Conservation (phyloP, 257 asterid genomes). For the Ajuga chamaepitys region DNA sequence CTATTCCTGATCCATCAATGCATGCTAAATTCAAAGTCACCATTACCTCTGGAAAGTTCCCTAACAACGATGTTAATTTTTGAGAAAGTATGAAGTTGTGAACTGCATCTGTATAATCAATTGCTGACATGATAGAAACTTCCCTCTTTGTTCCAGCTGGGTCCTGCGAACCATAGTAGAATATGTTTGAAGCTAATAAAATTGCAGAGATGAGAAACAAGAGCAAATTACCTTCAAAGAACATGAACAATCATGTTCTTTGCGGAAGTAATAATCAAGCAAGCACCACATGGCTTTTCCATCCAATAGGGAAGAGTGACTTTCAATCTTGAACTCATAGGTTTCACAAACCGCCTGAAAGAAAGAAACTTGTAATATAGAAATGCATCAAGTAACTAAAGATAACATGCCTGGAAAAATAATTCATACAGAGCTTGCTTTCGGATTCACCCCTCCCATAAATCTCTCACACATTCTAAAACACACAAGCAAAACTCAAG, state of each 20-base stretch:
- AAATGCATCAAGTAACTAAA: neutral
- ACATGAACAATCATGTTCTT: slow-evolving; percentile 58
- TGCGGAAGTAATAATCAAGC: slow-evolving; percentile 93
- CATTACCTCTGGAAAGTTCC: slow-evolving; percentile 94
- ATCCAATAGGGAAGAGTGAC: slow-evolving; percentile 68
- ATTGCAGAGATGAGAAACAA: slow-evolving; percentile 7
- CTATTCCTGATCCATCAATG: neutral
- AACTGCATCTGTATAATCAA: slow-evolving; percentile 92
- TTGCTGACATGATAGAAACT: slow-evolving; percentile 78
- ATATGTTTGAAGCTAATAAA: slow-evolving; percentile 1
- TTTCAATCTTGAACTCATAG: slow-evolving; percentile 63
- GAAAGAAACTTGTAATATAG: neutral
- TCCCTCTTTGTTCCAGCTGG: slow-evolving; percentile 38
- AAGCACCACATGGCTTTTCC: slow-evolving; percentile 99
- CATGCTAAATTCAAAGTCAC: neutral
- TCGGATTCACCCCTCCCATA: neutral
- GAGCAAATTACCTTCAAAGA: slow-evolving; percentile 46
- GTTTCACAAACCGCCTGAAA: slow-evolving; percentile 80
- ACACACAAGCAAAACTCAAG: neutral
- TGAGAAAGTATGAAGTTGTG: slow-evolving; percentile 93
- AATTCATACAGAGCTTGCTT: neutral
- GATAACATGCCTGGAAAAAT: neutral
- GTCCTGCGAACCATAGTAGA: slow-evolving; percentile 37
- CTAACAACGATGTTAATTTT: slow-evolving; percentile 73
- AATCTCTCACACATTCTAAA: neutral